Conservation (phyloP, 176 grass and related monocot genomes). For the Aegilops tauschii region DNA sequence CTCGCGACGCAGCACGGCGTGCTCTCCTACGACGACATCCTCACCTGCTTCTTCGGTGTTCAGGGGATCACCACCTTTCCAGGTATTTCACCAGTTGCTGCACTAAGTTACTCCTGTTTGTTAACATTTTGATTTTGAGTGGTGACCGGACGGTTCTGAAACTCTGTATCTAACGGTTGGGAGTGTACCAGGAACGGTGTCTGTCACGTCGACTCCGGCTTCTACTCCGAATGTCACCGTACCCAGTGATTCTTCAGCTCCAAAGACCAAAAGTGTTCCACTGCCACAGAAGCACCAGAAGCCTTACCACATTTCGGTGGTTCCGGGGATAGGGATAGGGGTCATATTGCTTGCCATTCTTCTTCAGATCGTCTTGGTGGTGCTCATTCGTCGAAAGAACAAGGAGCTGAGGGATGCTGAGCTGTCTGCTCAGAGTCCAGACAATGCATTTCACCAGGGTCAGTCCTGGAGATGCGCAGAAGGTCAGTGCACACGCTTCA, state of each 20-base stretch:
- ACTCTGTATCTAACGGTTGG: constrained; percentile 2
- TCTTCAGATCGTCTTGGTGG: constrained; percentile 61
- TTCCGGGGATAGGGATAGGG: constrained; percentile 93
- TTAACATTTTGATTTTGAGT: not conserved
- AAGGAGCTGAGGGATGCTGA: constrained; percentile 61
- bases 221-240: constrained; percentile 56
- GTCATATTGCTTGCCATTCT: constrained; percentile 71
- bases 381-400: constrained; percentile 82
- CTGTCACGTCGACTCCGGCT: constrained; percentile 55
- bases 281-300: constrained; percentile 37
- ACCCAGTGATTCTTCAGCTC: constrained; percentile 34
- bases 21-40: constrained; percentile 61
- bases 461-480: constrained; percentile 74
- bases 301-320: constrained; percentile 55
- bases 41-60: constrained; percentile 95
- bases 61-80: constrained; percentile 65
- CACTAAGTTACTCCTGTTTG: constrained; percentile 4
- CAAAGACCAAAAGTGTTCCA: constrained; percentile 41
- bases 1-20: constrained; percentile 68
- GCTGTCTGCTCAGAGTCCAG: constrained; percentile 43
- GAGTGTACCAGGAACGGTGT: constrained; percentile 45
- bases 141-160: not conserved
- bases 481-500: constrained; percentile 47
- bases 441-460: constrained; percentile 47
- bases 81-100: constrained; percentile 38